A percentile compares a stretch with the other conserved stretches of the same genome.
phyloP scores from a whole-genome alignment of 169 alveolate genomes.

The Perkinsus chesapeaki region DNA sequence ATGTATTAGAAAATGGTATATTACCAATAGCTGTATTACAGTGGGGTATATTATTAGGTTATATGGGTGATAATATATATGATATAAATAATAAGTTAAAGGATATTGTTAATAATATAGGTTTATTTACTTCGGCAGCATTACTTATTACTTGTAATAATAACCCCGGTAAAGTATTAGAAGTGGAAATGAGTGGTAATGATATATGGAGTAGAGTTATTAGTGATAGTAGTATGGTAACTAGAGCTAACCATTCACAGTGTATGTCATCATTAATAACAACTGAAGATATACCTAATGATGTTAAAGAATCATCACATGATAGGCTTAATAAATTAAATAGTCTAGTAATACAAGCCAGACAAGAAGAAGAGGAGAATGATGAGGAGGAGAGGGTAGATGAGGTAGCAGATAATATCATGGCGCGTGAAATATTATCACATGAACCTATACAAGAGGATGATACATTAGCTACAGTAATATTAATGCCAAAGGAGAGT shows the following conservation, averaged over 20 bases:
- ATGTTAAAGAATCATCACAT: neutral
- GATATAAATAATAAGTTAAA: neutral
- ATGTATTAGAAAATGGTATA: too few relatives aligned
- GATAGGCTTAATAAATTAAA: neutral
- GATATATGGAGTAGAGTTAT: neutral
- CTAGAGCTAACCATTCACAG: neutral
- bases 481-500: neutral
- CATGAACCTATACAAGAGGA: neutral
- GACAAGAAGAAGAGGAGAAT: neutral
- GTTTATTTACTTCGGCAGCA: neutral
- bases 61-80: neutral
- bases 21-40: neutral
- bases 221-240: neutral
- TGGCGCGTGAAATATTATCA: neutral
- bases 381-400: neutral
- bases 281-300: neutral
- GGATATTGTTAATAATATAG: neutral
- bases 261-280: neutral
- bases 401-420: neutral
- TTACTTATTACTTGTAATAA: neutral
- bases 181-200: neutral
- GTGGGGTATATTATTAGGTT: neutral
- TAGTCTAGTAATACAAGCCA: too few relatives aligned
- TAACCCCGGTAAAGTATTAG: neutral
- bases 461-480: neutral